Evolutionary conservation across 805 yeast genomes (phyloP).

Genomic region (Spathaspora gorwiae): DNA sequence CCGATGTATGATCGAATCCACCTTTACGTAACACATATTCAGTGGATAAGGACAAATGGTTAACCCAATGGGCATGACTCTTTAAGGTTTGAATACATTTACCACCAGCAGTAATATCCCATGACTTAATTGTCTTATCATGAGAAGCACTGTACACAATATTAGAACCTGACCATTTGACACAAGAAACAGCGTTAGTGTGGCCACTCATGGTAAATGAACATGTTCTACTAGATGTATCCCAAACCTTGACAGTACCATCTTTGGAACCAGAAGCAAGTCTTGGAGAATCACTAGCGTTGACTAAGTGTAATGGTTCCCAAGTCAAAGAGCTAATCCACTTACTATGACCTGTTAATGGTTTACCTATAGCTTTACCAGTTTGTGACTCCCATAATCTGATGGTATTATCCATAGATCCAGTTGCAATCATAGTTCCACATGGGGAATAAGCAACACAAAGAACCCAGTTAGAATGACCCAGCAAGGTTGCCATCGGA

Average conservation of each 20-base stretch:
- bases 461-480: slow-evolving; percentile 92
- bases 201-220: slow-evolving; percentile 79
- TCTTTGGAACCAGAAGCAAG: slow-evolving; percentile 89
- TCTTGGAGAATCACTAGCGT: slow-evolving; percentile 60
- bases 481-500: slow-evolving; percentile 71
- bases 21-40: slow-evolving; percentile 86
- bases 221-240: slow-evolving; percentile 63
- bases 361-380: slow-evolving; percentile 70
- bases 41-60: slow-evolving; percentile 86
- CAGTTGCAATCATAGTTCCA: slow-evolving; percentile 89
- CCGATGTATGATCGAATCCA: slow-evolving; percentile 68
- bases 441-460: slow-evolving; percentile 91
- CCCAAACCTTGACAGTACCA: slow-evolving; percentile 88
- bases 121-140: slow-evolving; percentile 87
- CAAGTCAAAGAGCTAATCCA: slow-evolving; percentile 88
- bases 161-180: slow-evolving; percentile 94
- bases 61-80: slow-evolving; percentile 97
- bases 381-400: slow-evolving; percentile 79
- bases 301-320: slow-evolving; percentile 88
- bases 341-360: slow-evolving; percentile 77
- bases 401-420: slow-evolving; percentile 88
- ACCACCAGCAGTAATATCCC: slow-evolving; percentile 78
- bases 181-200: slow-evolving; percentile 83
- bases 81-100: slow-evolving; percentile 71
- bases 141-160: slow-evolving; percentile 86